Percentiles rank a stretch among this genome's conserved stretches.
phyloP scores from a whole-genome alignment of 2,329 filamentous ascomycete species.

The Trichoderma guizhouense region DNA sequence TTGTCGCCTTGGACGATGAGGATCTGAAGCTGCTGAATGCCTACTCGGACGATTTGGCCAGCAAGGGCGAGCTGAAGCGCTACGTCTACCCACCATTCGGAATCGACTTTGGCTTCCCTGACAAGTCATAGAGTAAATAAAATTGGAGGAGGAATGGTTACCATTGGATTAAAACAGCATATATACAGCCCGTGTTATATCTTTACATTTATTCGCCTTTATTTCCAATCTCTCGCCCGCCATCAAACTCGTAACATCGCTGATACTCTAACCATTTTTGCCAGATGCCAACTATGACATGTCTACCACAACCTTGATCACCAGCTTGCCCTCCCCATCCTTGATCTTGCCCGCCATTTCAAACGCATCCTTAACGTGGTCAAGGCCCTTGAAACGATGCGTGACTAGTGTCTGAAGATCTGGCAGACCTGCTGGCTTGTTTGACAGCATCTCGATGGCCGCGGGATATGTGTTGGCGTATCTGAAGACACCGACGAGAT shows the following conservation, averaged over 20 bases:
- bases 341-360: slow-evolving; percentile 68
- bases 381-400: slow-evolving; percentile 64
- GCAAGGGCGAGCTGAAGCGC: slow-evolving; percentile 52
- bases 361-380: slow-evolving; percentile 63
- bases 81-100: slow-evolving; percentile 69
- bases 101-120: slow-evolving; percentile 68
- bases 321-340: slow-evolving; percentile 65
- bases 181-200: not conserved
- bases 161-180: not conserved
- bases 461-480: slow-evolving; percentile 71
- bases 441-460: slow-evolving; percentile 50
- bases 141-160: not conserved
- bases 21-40: slow-evolving; percentile 59
- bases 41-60: slow-evolving; percentile 50
- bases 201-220: not conserved
- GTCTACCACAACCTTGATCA: slow-evolving; percentile 70
- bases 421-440: slow-evolving; percentile 52
- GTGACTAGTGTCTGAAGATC: slow-evolving; percentile 67
- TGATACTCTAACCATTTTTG: not conserved
- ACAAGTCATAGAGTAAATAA: slow-evolving; percentile 44
- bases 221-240: not conserved
- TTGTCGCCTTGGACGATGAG: slow-evolving; percentile 61
- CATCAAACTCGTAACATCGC: not conserved
- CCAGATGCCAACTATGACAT: slow-evolving; percentile 27
- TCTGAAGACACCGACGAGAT: slow-evolving; percentile 68